Base-by-base conservation (phyloP, 1,284 basidiomycete genomes). In the Cryptococcus sp. region DNA sequence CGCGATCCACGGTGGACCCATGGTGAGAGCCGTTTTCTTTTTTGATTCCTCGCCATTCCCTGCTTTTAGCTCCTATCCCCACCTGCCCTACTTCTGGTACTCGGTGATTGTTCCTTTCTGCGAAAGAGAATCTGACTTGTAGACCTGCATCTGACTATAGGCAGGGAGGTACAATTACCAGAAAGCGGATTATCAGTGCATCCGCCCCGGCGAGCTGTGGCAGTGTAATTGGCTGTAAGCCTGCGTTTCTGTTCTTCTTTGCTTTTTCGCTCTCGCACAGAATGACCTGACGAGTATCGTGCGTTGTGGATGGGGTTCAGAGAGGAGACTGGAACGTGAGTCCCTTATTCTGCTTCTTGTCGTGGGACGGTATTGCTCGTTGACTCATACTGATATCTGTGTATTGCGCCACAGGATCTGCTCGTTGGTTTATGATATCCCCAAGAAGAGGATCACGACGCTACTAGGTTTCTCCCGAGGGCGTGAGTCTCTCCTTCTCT, bases 151-250 rank as follows among this genome's bases (percentile, higher is more conserved):
- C 19, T 45, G n/a, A n/a, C n/a, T n/a, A n/a, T 43, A 54, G 52
- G 54, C 54, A 16, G 54, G 54, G 20, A 41, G 54, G n/a, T 50
- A 43, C 13, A 55, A 55, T 38, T 55, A 55, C 40, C 54, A 55
- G 34, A 55, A 55, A 50, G 54, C 54, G 29, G 54, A 55, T 43
- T 55, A 55, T 55, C 54, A 55, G 37, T 55, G 54, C 39, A 50
- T 55, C 19, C 38, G 54, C 22, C 54, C 54, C n/a, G 54, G 54
- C 11, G 54, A 55, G 41, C 19, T 55, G 50, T 55, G 54, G 54
- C 54, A 55, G 41, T 55, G 54, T 25, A 55, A 55, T n/a, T 55
- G 54, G 54, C 37, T 55, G 54, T 55, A 19, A 55, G 54, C 49
- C 3, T n/a, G 7, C 29, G 34, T 34, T 38, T 26, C 47, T 49